Evolutionary conservation across 495 filamentous ascomycete species (phyloP).

Genomic region (Penicillium subrubescens): DNA sequence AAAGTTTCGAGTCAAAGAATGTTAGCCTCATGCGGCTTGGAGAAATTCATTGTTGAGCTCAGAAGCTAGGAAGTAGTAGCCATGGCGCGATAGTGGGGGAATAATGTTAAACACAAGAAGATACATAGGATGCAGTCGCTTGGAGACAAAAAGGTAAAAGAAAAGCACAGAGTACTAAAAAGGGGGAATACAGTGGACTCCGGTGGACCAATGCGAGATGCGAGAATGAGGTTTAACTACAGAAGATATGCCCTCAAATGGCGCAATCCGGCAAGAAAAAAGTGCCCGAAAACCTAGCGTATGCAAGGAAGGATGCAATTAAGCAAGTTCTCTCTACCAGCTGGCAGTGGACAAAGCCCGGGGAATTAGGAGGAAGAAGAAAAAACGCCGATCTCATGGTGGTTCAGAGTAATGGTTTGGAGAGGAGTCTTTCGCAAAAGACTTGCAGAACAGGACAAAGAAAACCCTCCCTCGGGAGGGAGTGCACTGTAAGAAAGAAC

Average conservation of each 20-base stretch:
- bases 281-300: conserved; percentile 19
- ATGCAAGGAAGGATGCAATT: conserved; percentile 7
- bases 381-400: conserved; percentile 14
- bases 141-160: background rate
- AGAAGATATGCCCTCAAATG: conserved; percentile 10
- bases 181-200: conserved; percentile 11
- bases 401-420: conserved; percentile 10
- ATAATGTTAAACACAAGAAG: conserved; percentile 9
- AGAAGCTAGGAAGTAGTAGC: conserved; percentile 35
- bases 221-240: conserved; percentile 2
- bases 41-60: conserved; percentile 22
- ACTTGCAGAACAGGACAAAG: background rate
- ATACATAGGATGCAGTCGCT: background rate
- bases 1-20: conserved; percentile 9
- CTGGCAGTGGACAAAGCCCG: background rate
- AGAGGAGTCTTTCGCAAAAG: background rate
- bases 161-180: background rate
- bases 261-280: conserved; percentile 16
- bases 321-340: background rate
- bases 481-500: conserved; percentile 4
- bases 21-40: conserved; percentile 10
- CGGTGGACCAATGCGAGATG: conserved; percentile 21
- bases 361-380: background rate
- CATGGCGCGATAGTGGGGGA: conserved; percentile 24
- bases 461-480: background rate